phyloP scores from a whole-genome alignment of 345 rosid species.

The Acer yangbiense region DNA sequence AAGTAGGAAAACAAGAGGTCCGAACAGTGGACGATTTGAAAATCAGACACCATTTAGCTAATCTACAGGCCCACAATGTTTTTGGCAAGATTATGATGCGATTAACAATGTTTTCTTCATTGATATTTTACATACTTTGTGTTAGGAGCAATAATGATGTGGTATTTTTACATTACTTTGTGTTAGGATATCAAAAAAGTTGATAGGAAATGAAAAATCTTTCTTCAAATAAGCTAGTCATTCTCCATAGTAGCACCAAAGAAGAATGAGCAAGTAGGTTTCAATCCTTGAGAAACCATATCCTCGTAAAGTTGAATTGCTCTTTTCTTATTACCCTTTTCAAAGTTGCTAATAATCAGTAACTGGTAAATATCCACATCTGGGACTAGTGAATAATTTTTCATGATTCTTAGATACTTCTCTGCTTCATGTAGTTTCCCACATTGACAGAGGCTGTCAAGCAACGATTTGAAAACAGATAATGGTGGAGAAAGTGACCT shows the following conservation, averaged over 20 bases:
- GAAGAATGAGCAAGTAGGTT: constrained; percentile 16
- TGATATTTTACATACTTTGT: too few relatives aligned
- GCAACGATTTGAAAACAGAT: constrained; percentile 39
- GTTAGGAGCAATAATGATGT: too few relatives aligned
- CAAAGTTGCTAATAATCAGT: constrained; percentile 31
- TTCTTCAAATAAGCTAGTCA: not conserved
- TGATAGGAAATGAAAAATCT: not conserved
- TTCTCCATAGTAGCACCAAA: too few relatives aligned
- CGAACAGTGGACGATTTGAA: too few relatives aligned
- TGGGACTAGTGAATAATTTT: constrained; percentile 35
- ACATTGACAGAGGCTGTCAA: constrained; percentile 44
- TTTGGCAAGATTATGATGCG: too few relatives aligned
- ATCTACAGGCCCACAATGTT: too few relatives aligned
- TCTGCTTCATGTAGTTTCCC: constrained; percentile 60
- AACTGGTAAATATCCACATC: constrained; percentile 41
- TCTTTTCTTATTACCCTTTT: constrained; percentile 34
- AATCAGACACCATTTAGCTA: too few relatives aligned
- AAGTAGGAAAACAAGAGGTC: too few relatives aligned
- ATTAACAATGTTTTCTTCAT: too few relatives aligned
- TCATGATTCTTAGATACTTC: constrained; percentile 53
- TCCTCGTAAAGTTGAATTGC: constrained; percentile 43
- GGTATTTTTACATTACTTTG: too few relatives aligned
- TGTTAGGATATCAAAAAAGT: too few relatives aligned
- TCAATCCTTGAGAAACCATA: constrained; percentile 43
- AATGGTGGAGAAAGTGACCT: constrained; percentile 45